Evolutionary conservation across 2,329 filamentous ascomycete species (phyloP), one percentile per base, ranked within the genome.

Genomic region (Epichloe coenophiala): DNA sequence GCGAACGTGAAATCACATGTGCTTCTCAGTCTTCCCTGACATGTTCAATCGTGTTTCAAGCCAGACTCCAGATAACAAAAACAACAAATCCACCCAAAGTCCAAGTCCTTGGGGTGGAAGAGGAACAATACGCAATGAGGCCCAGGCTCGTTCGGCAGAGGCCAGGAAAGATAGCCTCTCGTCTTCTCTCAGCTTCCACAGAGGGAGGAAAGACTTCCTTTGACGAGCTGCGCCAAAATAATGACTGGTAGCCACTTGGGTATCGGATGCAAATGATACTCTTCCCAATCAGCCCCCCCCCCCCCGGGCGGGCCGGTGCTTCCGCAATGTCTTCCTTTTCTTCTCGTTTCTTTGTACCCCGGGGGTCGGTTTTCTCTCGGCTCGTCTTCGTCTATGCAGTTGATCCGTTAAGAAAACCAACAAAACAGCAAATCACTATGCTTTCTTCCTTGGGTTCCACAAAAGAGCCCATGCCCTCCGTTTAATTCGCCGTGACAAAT

Each of bases 401-500:
- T 37, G 12, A 19, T 38, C 39, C 31, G 23, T 36, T 35, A 35
- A 33, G 19, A 45, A 39, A 41, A 45, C 17, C 36, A 36, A 45
- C 17, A 47, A 41, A 42, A 21, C 21, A 41, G 36, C n/a, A 48
- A 47, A 40, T 47, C 44, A 41, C 45, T 27, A 37, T 19, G 40
- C 21, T 33, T 39, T 27, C 21, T 21, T 44, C 44, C n/a, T 27
- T 35, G 13, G 13, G 15, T 23, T 38, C 39, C 21, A 17, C 17
- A 31, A n/a, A 35, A 27, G 2, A 19, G n/a, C 15, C 12, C 38
- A 19, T 37, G 33, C n/a, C 3, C 42, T 42, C 38, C 38, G 17
- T 46, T 47, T 45, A 3, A n/a, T 45, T 42, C 48, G 40, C 48
- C 36, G 36, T 48, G 39, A 50, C 19, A 47, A 49, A 38, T 44